Conservation (phyloP, 202 grass and related monocot genomes). For the Miscanthus sacchariflorus region DNA sequence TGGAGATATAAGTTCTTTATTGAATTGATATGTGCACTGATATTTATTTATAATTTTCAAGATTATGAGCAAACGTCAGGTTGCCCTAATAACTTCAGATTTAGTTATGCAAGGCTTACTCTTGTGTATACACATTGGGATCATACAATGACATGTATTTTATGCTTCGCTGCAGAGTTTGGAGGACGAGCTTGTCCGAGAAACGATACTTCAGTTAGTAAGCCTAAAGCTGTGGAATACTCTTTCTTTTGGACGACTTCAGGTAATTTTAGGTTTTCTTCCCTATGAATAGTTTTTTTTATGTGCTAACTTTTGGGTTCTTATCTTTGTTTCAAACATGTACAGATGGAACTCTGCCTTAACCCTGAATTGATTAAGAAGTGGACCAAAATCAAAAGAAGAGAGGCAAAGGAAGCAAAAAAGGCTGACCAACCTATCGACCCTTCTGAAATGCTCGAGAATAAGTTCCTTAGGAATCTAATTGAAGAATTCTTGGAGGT, state of each 20-base stretch:
- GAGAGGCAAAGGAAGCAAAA: constrained; percentile 88
- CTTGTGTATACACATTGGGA: not conserved
- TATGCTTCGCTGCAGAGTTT: constrained; percentile 69
- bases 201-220: constrained; percentile 90
- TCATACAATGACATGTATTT: constrained; percentile 22
- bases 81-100: not conserved
- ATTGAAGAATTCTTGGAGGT: constrained; percentile 99
- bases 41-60: constrained; percentile 17
- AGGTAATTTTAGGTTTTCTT: constrained; percentile 58
- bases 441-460: constrained; percentile 75
- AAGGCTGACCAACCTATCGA: constrained; percentile 57
- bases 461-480: constrained; percentile 79
- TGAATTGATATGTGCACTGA: constrained; percentile 23
- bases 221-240: constrained; percentile 89
- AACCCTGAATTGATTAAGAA: constrained; percentile 95
- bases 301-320: constrained; percentile 33
- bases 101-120: not conserved
- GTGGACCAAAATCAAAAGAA: constrained; percentile 94
- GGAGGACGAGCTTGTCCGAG: constrained; percentile 94
- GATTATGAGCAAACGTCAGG: not conserved
- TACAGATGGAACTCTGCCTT: constrained; percentile 91
- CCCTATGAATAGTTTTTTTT: constrained; percentile 7
- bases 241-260: constrained; percentile 83
- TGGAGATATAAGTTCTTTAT: constrained; percentile 31
- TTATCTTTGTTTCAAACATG: constrained; percentile 56